Percentiles rank a stretch among this genome's conserved stretches.
These are phyloP conservation scores for Chlorella sp. DNA, from an alignment of 139 green algal species.

Conservation along the genomic window DNA sequence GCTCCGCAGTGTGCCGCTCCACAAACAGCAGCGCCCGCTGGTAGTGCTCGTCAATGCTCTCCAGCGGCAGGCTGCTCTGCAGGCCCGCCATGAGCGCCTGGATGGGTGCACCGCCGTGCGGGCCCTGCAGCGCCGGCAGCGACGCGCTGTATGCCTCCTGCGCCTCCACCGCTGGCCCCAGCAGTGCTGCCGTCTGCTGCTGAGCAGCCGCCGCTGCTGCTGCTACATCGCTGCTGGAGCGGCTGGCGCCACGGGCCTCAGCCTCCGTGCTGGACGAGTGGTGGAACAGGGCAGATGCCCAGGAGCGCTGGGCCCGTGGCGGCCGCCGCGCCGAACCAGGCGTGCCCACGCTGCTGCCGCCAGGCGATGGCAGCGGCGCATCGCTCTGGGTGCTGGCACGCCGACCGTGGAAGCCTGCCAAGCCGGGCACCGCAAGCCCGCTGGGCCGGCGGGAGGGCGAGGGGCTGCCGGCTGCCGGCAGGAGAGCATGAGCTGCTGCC, in stretches of 20 bases:
- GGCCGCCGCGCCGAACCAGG: too few species aligned
- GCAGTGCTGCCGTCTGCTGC: not conserved
- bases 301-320: not conserved
- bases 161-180: not conserved
- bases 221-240: not conserved
- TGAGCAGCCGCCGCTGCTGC: not conserved
- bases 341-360: not conserved
- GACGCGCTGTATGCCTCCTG: not conserved
- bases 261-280: not conserved
- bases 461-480: not conserved
- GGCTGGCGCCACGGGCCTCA: not conserved
- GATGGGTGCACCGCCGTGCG: not conserved
- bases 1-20: conserved; percentile 28
- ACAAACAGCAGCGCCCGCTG: conserved; percentile 49
- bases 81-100: conserved; percentile 10
- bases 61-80: conserved; percentile 20
- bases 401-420: not conserved
- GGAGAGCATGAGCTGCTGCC: not conserved
- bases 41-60: conserved; percentile 48
- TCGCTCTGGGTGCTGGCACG: not conserved
- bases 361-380: not conserved
- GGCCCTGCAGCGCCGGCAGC: conserved; percentile 4
- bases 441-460: too few species aligned
- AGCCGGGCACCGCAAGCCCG: too few species aligned
- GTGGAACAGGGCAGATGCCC: not conserved